A percentile compares a stretch with the other conserved stretches of the same genome.
These are phyloP conservation scores for Microascus cirrosus DNA, from an alignment of 2,329 filamentous ascomycete species.

Conservation along the genomic window DNA sequence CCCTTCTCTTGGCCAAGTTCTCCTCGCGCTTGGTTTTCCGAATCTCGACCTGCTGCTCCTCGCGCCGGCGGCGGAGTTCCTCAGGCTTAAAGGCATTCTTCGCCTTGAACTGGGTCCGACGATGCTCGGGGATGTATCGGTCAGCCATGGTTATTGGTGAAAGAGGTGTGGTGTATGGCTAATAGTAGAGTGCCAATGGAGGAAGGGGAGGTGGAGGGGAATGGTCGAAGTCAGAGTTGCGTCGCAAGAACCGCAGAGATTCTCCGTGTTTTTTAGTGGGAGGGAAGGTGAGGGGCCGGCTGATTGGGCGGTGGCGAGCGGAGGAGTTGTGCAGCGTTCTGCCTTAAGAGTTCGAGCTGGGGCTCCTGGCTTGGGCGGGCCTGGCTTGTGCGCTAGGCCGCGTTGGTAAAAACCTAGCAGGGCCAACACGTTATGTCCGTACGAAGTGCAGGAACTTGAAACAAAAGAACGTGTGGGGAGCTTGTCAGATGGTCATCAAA, in stretches of 20 bases:
- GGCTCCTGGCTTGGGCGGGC: neutral
- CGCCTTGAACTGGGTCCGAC: conserved; percentile 98
- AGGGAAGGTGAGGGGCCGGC: neutral
- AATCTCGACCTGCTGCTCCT: conserved; percentile 99
- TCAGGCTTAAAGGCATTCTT: conserved; percentile 99
- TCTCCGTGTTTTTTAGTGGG: neutral
- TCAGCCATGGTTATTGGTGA: conserved; percentile 66
- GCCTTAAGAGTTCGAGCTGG: neutral
- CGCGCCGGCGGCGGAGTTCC: conserved; percentile 92
- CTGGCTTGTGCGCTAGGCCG: neutral
- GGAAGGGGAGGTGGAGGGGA: neutral
- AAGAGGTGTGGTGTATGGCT: neutral
- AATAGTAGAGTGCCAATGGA: neutral
- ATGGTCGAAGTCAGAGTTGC: neutral
- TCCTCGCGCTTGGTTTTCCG: conserved; percentile 98
- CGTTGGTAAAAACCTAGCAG: neutral
- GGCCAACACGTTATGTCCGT: neutral
- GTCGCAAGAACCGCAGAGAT: neutral
- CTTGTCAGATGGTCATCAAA: neutral
- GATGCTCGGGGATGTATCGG: conserved; percentile 98
- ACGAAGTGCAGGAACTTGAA: no score
- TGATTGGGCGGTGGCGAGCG: conserved; percentile 4
- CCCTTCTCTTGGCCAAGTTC: conserved; percentile 95
- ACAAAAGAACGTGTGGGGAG: no score
- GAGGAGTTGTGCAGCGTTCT: neutral